Conservation (phyloP, 2,329 filamentous ascomycete genomes). For the Diaporthe capsici region DNA sequence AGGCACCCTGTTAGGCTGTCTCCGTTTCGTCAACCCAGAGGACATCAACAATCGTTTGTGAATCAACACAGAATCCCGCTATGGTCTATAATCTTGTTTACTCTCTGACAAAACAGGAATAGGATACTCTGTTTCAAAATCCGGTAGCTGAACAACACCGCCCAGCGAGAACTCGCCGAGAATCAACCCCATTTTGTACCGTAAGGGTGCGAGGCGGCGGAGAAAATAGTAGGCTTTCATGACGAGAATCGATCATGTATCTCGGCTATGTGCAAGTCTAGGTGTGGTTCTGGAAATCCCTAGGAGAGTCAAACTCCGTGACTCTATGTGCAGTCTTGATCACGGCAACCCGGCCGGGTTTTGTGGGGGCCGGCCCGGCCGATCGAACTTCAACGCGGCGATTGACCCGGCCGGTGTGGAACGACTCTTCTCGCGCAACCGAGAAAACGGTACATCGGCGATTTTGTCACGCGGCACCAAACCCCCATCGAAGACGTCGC, state of each 20-base stretch:
- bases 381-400: not conserved
- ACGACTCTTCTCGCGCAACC: not conserved
- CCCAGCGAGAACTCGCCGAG: not conserved
- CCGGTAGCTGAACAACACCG: not conserved
- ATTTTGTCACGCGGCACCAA: not conserved
- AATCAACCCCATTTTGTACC: not conserved
- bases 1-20: slow-evolving; percentile 7
- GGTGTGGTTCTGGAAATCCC: not conserved
- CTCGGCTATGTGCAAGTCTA: too few relatives aligned
- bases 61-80: too few relatives aligned
- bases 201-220: too few relatives aligned
- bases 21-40: not conserved
- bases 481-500: not conserved
- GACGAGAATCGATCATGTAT: not conserved
- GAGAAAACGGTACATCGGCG: not conserved
- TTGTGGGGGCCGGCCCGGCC: slow-evolving; percentile 5
- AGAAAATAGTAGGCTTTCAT: too few relatives aligned
- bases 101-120: not conserved
- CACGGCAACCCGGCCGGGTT: not conserved
- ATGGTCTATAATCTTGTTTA: not conserved
- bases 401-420: not conserved
- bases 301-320: too few relatives aligned
- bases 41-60: not conserved
- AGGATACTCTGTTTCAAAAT: not conserved
- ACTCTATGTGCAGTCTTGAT: not conserved